Conservation (phyloP, 1,139 yeast species). For the Debaryomyces singareniensis region DNA sequence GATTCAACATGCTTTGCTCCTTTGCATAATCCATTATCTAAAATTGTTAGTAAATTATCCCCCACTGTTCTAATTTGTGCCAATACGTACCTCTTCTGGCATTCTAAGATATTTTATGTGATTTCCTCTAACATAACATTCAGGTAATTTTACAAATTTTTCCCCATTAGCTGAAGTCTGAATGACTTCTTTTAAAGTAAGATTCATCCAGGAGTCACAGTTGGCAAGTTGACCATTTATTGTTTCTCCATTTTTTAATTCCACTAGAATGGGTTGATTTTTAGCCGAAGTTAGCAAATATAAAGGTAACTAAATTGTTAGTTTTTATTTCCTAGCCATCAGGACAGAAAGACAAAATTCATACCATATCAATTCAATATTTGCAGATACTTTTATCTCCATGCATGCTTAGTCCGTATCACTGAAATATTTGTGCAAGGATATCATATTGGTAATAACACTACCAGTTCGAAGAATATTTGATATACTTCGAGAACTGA, state of each 20-base stretch:
- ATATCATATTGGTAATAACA: no score
- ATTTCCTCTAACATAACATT: slow-evolving; percentile 80
- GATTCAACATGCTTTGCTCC: slow-evolving; percentile 52
- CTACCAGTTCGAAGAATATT: no score
- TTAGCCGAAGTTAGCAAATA: slow-evolving; percentile 87
- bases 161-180: slow-evolving; percentile 70
- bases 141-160: slow-evolving; percentile 60
- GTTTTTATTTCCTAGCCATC: slow-evolving; percentile 10
- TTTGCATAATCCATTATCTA: slow-evolving; percentile 78
- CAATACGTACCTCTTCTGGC: slow-evolving; percentile 29
- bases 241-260: slow-evolving; percentile 88
- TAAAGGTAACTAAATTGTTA: slow-evolving; percentile 63
- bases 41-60: slow-evolving; percentile 9
- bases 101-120: slow-evolving; percentile 49
- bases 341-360: not conserved
- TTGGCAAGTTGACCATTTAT: slow-evolving; percentile 78
- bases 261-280: slow-evolving; percentile 83
- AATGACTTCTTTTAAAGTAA: slow-evolving; percentile 73
- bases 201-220: slow-evolving; percentile 95
- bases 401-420: no score
- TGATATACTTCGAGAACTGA: no score
- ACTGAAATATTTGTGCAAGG: no score
- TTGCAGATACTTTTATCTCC: not conserved
- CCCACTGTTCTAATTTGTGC: not conserved
- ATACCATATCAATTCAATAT: not conserved